phyloP scores from a whole-genome alignment of 164 flowering plant genomes.

The Cinnamomum chago region DNA sequence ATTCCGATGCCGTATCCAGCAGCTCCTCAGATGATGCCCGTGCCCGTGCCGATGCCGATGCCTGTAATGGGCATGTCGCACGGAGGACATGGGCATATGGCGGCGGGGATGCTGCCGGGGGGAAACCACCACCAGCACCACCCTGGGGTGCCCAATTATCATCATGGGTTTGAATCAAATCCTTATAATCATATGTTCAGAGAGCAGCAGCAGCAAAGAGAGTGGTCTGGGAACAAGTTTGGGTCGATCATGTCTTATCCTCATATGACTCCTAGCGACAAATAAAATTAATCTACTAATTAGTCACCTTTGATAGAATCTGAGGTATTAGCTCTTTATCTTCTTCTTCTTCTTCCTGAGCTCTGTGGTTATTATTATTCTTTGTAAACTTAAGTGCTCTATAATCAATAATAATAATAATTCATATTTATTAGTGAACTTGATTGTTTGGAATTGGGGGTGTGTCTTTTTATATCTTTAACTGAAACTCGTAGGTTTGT shows the following conservation, averaged over 20 bases:
- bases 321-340: no score
- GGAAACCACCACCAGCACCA: neutral
- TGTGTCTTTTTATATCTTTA: no score
- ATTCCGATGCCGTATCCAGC: slow-evolving; percentile 37
- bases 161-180: slow-evolving; percentile 22
- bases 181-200: slow-evolving; percentile 20
- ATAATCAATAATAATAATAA: no score
- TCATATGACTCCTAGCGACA: slow-evolving; percentile 18
- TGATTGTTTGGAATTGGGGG: neutral
- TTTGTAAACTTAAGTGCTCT: neutral
- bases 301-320: no score
- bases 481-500: neutral
- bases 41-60: slow-evolving; percentile 12
- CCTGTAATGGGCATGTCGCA: slow-evolving; percentile 30
- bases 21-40: slow-evolving; percentile 21
- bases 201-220: slow-evolving; percentile 17
- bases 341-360: neutral
- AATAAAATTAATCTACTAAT: slow-evolving; percentile 2
- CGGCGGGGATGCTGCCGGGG: slow-evolving; percentile 24
- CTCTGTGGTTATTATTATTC: neutral
- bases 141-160: slow-evolving; percentile 3
- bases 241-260: slow-evolving; percentile 17
- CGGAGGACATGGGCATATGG: slow-evolving; percentile 41
- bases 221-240: slow-evolving; percentile 8
- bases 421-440: neutral